Evolutionary conservation across 1,284 basidiomycete species (phyloP), one percentile per base, ranked within the genome.

Genomic region (Farysia itapuensis): DNA sequence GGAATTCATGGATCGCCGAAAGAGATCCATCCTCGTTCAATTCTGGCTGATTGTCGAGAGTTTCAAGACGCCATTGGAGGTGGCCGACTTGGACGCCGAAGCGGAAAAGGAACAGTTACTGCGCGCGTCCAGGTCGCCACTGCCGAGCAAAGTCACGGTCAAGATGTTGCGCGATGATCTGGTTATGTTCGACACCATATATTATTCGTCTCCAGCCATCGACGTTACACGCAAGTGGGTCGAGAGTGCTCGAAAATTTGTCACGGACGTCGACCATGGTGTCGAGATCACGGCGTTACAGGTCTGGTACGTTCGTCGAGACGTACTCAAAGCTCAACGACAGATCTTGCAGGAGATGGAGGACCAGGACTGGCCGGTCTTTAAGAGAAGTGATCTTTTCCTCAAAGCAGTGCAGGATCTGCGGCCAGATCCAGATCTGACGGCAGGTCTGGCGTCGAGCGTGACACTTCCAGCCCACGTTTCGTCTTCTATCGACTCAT

Each of bases 31-130:
- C 8, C 83, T 91, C 3, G 88, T 96, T 2, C 94, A 96, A 64
- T 98, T 96, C 78, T 97, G 94, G 94, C 81, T 97, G 3, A 89
- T 90, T 0, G 89, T 97, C 1, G 91, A 97, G 77, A 90, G 89
- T 39, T 93, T 97, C 82, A 97, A 96, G 78, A 90, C 94, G 64
- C 94, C 94, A 0, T 80, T 98, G 15, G 93, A 96, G 25, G 58
- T 64, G 13, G 37, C 48, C 15, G 58, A 51, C 14, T 21, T 40
- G 79, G 18, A 74, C 77, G 8, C 80, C 81, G 23, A 43, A 3
- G 30, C 84, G 86, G 64, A 81, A 83, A 46, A 34, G 2, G 54
- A 61, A 16, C 63, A 60, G 15, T 31, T 60, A 13, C 18, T 28
- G 18, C 36, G 40, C n/a, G 39, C 50, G 8, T 42, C 57, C 3